phyloP scores from a whole-genome alignment of 2,329 filamentous ascomycete species.

The Hypomyces perniciosus region DNA sequence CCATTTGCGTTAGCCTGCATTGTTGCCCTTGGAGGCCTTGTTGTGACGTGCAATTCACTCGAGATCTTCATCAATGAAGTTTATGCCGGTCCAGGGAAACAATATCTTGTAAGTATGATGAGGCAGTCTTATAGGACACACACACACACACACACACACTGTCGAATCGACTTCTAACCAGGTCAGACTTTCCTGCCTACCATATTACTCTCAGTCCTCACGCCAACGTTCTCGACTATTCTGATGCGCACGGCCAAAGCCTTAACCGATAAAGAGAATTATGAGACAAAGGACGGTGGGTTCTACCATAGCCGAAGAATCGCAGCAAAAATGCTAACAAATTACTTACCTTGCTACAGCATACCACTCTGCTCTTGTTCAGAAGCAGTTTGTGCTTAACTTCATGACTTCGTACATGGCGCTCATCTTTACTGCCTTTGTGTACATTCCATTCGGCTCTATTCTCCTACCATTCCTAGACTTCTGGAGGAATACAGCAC shows the following conservation, averaged over 20 bases:
- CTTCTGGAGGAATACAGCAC: conserved; percentile 68
- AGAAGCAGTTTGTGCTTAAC: conserved; percentile 93
- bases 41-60: conserved; percentile 80
- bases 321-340: not conserved
- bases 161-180: conserved; percentile 12
- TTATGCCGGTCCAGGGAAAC: conserved; percentile 83
- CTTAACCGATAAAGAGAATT: conserved; percentile 83
- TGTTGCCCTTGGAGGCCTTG: conserved; percentile 69
- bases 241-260: conserved; percentile 71
- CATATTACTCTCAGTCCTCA: conserved; percentile 71
- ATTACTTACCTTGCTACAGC: conserved; percentile 33
- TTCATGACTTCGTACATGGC: conserved; percentile 94
- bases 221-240: conserved; percentile 70
- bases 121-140: too few relatives aligned
- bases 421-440: conserved; percentile 86
- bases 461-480: conserved; percentile 81
- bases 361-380: conserved; percentile 76
- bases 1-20: conserved; percentile 76
- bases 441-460: conserved; percentile 88
- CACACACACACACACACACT: not conserved
- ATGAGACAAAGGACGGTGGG: conserved; percentile 71
- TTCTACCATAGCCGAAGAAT: not conserved
- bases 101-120: conserved; percentile 59
- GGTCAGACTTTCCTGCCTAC: conserved; percentile 80
- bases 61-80: conserved; percentile 96